A percentile compares a stretch with the other conserved stretches of the same genome.
These are phyloP conservation scores for Leccinum pachyderme DNA, from an alignment of 1,284 basidiomycete genomes.

Conservation along the genomic window DNA sequence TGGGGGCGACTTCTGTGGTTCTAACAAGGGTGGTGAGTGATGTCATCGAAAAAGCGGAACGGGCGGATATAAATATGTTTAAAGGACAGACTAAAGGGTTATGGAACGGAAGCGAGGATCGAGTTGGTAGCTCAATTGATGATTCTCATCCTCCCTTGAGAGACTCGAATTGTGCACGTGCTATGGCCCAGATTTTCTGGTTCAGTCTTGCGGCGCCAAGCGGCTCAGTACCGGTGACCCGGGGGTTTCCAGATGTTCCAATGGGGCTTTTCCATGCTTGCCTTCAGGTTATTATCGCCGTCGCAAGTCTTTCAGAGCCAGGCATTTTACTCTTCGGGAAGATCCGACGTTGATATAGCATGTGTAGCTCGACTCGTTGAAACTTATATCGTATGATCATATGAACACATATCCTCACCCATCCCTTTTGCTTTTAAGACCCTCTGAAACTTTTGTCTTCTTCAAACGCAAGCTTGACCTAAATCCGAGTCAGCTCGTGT, in stretches of 20 bases:
- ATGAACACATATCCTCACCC: neutral
- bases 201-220: neutral
- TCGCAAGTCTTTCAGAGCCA: neutral
- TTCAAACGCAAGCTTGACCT: slow-evolving; percentile 31
- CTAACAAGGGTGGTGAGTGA: neutral
- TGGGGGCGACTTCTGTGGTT: neutral
- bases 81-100: too few species aligned
- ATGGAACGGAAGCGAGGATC: neutral
- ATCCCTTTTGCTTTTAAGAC: slow-evolving; percentile 2
- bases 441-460: slow-evolving; percentile 23
- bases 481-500: neutral
- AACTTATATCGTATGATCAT: neutral
- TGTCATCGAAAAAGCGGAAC: neutral
- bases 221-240: neutral
- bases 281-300: neutral
- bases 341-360: neutral
- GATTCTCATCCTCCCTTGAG: neutral
- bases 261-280: neutral
- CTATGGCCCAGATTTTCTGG: neutral
- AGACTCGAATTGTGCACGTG: neutral
- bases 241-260: neutral
- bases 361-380: neutral
- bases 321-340: neutral
- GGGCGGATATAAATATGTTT: neutral
- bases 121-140: neutral